Conservation (phyloP, 805 yeast genomes). For the Metschnikowia gruessii region DNA sequence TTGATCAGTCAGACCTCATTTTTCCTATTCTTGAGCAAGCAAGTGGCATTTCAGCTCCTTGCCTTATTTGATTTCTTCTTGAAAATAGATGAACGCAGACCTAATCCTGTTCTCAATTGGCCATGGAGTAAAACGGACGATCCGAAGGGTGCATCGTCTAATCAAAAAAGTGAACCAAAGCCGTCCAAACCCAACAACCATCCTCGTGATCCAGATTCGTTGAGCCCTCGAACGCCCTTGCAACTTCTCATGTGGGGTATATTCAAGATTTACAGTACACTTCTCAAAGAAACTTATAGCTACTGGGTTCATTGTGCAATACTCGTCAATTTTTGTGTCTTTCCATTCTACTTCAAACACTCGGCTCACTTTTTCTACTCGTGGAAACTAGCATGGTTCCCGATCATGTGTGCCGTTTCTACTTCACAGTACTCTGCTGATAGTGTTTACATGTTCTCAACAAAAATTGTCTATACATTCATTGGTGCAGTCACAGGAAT, state of each 20-base stretch:
- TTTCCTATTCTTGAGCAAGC: conserved; percentile 21
- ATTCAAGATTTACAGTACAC: conserved; percentile 18
- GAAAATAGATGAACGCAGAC: conserved; percentile 22
- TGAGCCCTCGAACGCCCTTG: conserved; percentile 23
- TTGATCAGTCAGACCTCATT: conserved; percentile 27
- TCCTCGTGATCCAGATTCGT: conserved; percentile 30
- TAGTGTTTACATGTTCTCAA: conserved; percentile 25
- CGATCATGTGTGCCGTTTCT: conserved; percentile 31
- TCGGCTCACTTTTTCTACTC: conserved; percentile 30
- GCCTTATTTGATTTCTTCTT: conserved; percentile 22
- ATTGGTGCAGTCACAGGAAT: conserved; percentile 31
- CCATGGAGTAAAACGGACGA: conserved; percentile 10
- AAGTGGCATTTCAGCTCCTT: conserved; percentile 16
- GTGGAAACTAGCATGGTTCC: conserved; percentile 30
- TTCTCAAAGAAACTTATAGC: conserved; percentile 25
- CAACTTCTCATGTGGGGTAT: conserved; percentile 22
- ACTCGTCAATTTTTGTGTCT: conserved; percentile 23
- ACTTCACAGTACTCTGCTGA: conserved; percentile 32
- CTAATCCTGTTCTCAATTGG: conserved; percentile 21
- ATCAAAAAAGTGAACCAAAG: conserved; percentile 8
- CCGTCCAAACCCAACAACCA: background rate
- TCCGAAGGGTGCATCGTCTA: background rate
- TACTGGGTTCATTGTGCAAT: conserved; percentile 31
- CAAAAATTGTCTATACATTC: conserved; percentile 27
- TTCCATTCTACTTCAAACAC: conserved; percentile 27